A percentile compares a stretch with the other conserved stretches of the same genome.
Evolutionary conservation across 2,329 filamentous ascomycete genomes (phyloP).

Genomic region (Fusarium torreyae): DNA sequence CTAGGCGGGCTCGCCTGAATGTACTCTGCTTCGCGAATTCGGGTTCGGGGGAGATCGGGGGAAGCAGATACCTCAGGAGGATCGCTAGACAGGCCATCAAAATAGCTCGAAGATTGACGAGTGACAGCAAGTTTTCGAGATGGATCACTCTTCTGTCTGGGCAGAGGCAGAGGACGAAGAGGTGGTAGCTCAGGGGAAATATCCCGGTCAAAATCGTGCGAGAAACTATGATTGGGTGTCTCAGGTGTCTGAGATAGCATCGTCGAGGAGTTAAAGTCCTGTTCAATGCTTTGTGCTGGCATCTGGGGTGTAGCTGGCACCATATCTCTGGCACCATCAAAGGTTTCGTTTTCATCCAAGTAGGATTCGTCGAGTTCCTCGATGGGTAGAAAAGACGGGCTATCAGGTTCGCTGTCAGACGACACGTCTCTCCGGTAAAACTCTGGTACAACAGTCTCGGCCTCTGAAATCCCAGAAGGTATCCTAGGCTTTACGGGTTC

Average conservation of each 20-base stretch:
- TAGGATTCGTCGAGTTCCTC: conserved; percentile 39
- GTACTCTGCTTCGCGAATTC: conserved; percentile 54
- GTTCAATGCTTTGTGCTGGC: conserved; percentile 37
- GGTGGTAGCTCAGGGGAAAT: conserved; percentile 57
- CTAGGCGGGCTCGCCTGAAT: conserved; percentile 63
- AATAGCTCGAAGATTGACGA: conserved; percentile 57
- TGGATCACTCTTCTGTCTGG: conserved; percentile 52
- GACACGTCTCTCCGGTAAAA: conserved; percentile 31
- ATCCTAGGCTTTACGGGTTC: conserved; percentile 37
- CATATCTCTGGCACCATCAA: conserved; percentile 41
- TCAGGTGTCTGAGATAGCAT: conserved; percentile 32
- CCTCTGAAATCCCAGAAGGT: conserved; percentile 44
- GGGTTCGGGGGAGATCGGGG: conserved; percentile 52
- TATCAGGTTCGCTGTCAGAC: conserved; percentile 33
- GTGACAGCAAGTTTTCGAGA: conserved; percentile 59
- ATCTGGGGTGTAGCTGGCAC: conserved; percentile 23
- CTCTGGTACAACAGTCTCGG: conserved; percentile 44
- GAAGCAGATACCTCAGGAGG: conserved; percentile 62
- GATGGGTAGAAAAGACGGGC: conserved; percentile 38
- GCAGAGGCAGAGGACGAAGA: conserved; percentile 48
- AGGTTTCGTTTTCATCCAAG: conserved; percentile 13
- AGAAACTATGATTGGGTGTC: conserved; percentile 43
- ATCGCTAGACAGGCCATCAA: conserved; percentile 60
- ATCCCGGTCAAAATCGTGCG: conserved; percentile 45
- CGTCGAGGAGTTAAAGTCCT: conserved; percentile 22